Conservation (phyloP, 768 basidiomycete species). For the Amanita jacksonii region DNA sequence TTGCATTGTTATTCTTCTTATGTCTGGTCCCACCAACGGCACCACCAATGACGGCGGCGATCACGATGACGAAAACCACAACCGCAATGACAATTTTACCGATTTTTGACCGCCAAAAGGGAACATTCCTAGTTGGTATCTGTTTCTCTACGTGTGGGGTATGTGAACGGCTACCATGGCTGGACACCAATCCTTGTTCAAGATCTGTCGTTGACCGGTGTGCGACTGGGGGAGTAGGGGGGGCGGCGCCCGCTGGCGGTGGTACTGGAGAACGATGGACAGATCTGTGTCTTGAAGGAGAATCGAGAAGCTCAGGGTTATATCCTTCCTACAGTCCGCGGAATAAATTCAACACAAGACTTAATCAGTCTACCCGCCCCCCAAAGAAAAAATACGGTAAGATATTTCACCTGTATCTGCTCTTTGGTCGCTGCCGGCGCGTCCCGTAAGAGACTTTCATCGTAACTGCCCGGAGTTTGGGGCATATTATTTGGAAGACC, state of each 20-base stretch:
- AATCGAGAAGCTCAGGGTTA: slow-evolving; percentile 36
- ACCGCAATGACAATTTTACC: slow-evolving; percentile 32
- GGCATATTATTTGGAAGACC: slow-evolving; percentile 8
- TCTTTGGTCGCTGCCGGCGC: slow-evolving; percentile 29
- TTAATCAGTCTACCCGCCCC: not conserved
- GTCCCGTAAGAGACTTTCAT: slow-evolving; percentile 25
- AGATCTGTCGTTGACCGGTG: slow-evolving; percentile 14
- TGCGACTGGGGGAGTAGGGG: slow-evolving; percentile 4
- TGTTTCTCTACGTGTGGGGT: slow-evolving; percentile 10
- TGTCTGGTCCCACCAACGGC: slow-evolving; percentile 42
- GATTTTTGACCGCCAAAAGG: slow-evolving; percentile 42
- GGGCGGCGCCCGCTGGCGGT: slow-evolving; percentile 7
- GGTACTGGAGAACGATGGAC: not conserved
- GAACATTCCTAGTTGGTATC: slow-evolving; percentile 5
- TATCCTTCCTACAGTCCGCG: slow-evolving; percentile 38
- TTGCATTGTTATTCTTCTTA: too few species aligned
- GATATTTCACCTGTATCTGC: slow-evolving; percentile 25
- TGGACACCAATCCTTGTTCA: slow-evolving; percentile 6
- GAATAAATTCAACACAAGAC: not conserved
- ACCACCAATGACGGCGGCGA: slow-evolving; percentile 46
- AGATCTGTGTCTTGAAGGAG: slow-evolving; percentile 12
- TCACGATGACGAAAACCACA: slow-evolving; percentile 31
- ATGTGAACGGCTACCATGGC: slow-evolving; percentile 1
- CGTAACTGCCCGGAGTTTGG: slow-evolving; percentile 20
- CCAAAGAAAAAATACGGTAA: not conserved